Evolutionary conservation across 1,284 basidiomycete genomes (phyloP).

Genomic region (Sporisorium iseilematis-ciliati): DNA sequence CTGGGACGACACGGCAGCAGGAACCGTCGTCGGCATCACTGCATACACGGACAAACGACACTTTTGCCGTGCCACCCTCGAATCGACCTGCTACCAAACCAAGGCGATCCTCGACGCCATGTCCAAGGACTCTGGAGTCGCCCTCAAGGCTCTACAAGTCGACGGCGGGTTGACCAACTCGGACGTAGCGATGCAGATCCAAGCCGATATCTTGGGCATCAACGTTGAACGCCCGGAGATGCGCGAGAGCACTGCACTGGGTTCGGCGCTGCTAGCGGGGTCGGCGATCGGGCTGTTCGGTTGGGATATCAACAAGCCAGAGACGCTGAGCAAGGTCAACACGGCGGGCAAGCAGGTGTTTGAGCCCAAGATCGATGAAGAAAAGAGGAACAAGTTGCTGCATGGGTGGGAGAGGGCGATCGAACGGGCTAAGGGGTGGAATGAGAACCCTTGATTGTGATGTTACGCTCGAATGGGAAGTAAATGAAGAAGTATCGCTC

Average conservation of each 20-base stretch:
- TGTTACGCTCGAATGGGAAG: neutral
- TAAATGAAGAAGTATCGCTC: neutral
- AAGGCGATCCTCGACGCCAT: constrained; percentile 94
- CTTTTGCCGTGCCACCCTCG: constrained; percentile 86
- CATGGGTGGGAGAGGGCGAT: constrained; percentile 65
- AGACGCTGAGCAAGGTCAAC: constrained; percentile 90
- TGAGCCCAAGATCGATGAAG: constrained; percentile 75
- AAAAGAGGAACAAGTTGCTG: constrained; percentile 68
- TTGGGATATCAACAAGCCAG: constrained; percentile 89
- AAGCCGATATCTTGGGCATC: constrained; percentile 93
- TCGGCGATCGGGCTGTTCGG: constrained; percentile 88
- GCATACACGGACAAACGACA: constrained; percentile 93
- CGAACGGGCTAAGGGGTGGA: constrained; percentile 60
- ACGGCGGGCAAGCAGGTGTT: constrained; percentile 84
- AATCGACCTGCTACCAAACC: constrained; percentile 85
- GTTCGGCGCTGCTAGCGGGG: constrained; percentile 95
- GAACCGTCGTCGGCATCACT: constrained; percentile 82
- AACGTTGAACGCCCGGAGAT: constrained; percentile 91
- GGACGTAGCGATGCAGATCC: constrained; percentile 86
- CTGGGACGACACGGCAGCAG: constrained; percentile 89
- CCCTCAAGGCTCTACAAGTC: constrained; percentile 86
- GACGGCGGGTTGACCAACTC: constrained; percentile 76
- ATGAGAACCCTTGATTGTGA: constrained; percentile 41
- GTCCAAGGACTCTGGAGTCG: constrained; percentile 81
- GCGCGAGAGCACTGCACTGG: constrained; percentile 97